phyloP scores from a whole-genome alignment of 768 basidiomycete genomes.

The Leccinum olivaceopallidum region DNA sequence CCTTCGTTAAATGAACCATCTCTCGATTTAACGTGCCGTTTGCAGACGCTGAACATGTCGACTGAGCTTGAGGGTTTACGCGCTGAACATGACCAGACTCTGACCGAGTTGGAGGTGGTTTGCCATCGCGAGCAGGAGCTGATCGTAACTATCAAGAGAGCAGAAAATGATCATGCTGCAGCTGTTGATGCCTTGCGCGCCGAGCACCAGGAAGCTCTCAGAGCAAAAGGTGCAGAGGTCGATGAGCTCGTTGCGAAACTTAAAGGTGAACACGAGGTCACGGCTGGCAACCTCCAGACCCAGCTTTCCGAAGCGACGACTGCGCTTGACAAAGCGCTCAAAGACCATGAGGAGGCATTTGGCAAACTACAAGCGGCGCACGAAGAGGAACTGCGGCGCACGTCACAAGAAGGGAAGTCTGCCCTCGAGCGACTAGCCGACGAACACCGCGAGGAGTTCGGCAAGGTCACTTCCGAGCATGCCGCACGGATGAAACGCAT shows the following conservation, averaged over 20 bases:
- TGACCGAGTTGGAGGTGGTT: conserved; percentile 53
- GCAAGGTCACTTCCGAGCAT: conserved; percentile 53
- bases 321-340: conserved; percentile 47
- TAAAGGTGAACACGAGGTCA: conserved; percentile 49
- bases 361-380: conserved; percentile 57
- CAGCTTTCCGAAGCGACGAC: conserved; percentile 46
- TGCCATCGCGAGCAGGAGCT: conserved; percentile 59
- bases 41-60: conserved; percentile 82
- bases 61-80: conserved; percentile 79
- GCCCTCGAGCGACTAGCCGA: conserved; percentile 47
- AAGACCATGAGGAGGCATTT: conserved; percentile 61
- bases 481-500: conserved; percentile 56
- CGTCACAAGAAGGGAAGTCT: conserved; percentile 55
- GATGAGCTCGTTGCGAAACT: conserved; percentile 44
- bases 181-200: conserved; percentile 48
- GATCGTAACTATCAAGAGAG: conserved; percentile 46
- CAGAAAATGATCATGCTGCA: conserved; percentile 48
- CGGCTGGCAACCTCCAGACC: conserved; percentile 39
- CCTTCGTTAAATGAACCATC: not conserved
- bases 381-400: conserved; percentile 51
- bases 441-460: conserved; percentile 55
- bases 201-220: conserved; percentile 47
- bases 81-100: conserved; percentile 54
- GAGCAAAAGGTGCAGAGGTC: conserved; percentile 42
- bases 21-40: not conserved